These are phyloP conservation scores for Sordaria brevicollis DNA, from an alignment of 495 filamentous ascomycete genomes.

Conservation along the genomic window DNA sequence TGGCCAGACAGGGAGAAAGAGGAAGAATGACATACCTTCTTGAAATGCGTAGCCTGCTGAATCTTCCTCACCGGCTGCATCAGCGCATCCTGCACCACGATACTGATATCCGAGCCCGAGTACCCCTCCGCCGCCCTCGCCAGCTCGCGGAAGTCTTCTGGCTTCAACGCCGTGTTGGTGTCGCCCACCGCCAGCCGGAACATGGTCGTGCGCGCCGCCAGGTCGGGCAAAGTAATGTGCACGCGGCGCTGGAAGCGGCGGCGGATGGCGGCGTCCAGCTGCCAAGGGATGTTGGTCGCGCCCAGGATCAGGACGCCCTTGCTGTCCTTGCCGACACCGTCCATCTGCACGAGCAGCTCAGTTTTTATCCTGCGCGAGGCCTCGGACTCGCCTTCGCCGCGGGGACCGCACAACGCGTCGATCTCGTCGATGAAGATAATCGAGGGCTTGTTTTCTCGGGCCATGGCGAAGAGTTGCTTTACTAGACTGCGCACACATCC, in stretches of 20 bases:
- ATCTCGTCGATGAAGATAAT: constrained; percentile 99
- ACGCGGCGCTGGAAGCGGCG: constrained; percentile 93
- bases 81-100: constrained; percentile 91
- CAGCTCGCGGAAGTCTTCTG: constrained; percentile 66
- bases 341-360: constrained; percentile 97
- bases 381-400: constrained; percentile 96
- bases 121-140: constrained; percentile 83
- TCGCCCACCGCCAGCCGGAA: constrained; percentile 88
- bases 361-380: constrained; percentile 96
- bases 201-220: constrained; percentile 87
- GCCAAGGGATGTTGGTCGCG: constrained; percentile 98
- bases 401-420: constrained; percentile 89
- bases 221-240: constrained; percentile 85
- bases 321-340: constrained; percentile 90
- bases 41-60: constrained; percentile 97
- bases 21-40: constrained; percentile 50
- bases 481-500: constrained; percentile 55
- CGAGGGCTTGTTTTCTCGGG: constrained; percentile 92
- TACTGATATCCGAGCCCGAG: constrained; percentile 90
- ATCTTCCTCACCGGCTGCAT: constrained; percentile 98
- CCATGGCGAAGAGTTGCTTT: constrained; percentile 96
- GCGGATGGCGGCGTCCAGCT: constrained; percentile 95
- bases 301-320: constrained; percentile 91
- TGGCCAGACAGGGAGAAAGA: not conserved
- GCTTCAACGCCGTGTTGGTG: constrained; percentile 77